Base-by-base conservation (phyloP, 2,329 filamentous ascomycete species). In the Neonectria punicea region DNA sequence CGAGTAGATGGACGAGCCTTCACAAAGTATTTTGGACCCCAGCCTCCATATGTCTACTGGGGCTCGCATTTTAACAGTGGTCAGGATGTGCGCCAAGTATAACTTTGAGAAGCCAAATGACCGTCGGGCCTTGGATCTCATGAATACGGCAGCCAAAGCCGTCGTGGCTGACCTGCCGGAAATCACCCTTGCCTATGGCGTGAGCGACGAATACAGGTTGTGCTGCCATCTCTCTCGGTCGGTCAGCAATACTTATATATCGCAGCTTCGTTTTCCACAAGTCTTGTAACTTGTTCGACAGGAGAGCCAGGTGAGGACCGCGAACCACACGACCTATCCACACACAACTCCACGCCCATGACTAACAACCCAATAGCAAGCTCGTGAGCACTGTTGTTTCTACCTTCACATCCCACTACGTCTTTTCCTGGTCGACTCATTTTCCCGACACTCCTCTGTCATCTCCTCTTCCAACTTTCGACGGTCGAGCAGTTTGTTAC, bases 1-100 rank as follows among this genome's bases (percentile, higher is more conserved):
- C 90, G 96, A 65, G 90, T 99, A 74, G 96, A 99, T 80, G 96
- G 96, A 25, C 87, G 95, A 69, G 94, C 94, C 18, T 99, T 99
- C 80, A 96, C 94, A 74, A 98, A 97, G 93, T 97, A 83, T 77
- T n/a, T 80, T 34, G 39, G 7, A n/a, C 20, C 39, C 41, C 53
- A 11, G 30, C 7, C n/a, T 22, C 32, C 22, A 46, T 22, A 13
- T 55, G 41, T 34, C 28, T 53, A 9, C 2, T 9, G 2, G 28
- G n/a, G 28, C 3, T 13, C 5, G 41, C 65, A 16, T n/a, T 72
- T 66, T 77, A 47, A 71, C 57, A 11, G 5, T 53, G 13, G 36
- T 18, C 67, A 97, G 93, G 75, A 89, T 98, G 72, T 94, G 93
- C 66, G 86, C 89, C 67, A 93, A 92, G 78, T 96, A 98, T 81